Base-by-base conservation (phyloP, 2,329 filamentous ascomycete species). In the Cladophialophora carrionii region DNA sequence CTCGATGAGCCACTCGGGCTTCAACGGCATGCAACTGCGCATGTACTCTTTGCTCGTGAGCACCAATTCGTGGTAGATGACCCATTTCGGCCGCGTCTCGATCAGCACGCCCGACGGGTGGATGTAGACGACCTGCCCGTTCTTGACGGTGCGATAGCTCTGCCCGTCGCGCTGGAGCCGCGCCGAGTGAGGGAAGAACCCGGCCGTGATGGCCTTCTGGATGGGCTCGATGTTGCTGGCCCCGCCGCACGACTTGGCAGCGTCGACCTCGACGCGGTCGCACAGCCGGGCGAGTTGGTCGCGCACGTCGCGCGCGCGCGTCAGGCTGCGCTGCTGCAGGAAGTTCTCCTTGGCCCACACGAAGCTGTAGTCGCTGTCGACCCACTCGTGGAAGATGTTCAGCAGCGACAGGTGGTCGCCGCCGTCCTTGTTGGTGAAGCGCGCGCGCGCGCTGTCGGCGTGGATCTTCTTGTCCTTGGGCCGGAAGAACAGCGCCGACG, bases 391-490 rank as follows among this genome's bases (percentile, higher is more conserved):
- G 88, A 89, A 99, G 72, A 99, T 89, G 73, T 96, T 96, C 55
- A 98, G 86, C 1, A 96, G 85, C 0, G 91, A 92, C 4, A 95
- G 76, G 72, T 96, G 91, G 75, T 99, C 95, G 49, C 95, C 95
- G 41, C 93, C 93, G 67, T 96, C 92, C 72, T 92, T 91, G 75
- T 94, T 83, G 0, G 92, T 96, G 78, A 98, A 98, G 1, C 94
- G 87, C 41, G 90, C 89, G 14, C 92, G 88, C 0, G 95, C 95
- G 67, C 90, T 91, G 76, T 99, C 94, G 12, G 95, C 95, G 73
- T 97, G 91, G 31, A 97, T 89, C 76, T 96, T 96, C 82, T 98
- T 97, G 79, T 99, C 93, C 75, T 97, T 96, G 22, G 95, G 93
- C 0, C 92, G 85, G 83, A 96, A 96, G 82, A 97, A 99, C 4